These are phyloP conservation scores for Thelephora terrestris DNA, from an alignment of 1,284 basidiomycete genomes.

Conservation along the genomic window DNA sequence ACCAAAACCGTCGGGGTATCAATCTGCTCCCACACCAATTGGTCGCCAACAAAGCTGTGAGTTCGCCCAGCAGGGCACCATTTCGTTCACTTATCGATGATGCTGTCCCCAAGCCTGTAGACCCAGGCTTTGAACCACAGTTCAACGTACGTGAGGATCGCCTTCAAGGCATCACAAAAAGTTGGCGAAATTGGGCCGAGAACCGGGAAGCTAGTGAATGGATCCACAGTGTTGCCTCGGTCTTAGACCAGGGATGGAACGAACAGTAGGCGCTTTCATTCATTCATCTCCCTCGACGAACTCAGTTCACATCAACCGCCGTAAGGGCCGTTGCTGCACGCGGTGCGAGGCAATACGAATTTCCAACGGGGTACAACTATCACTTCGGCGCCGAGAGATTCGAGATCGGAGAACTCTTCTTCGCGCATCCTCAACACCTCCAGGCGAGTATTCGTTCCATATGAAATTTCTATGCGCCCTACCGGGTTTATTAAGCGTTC, in stretches of 20 bases:
- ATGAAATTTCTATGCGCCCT: background rate
- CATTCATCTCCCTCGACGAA: background rate
- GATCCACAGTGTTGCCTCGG: slow-evolving; percentile 82
- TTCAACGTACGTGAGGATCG: slow-evolving; percentile 71
- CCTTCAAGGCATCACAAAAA: slow-evolving; percentile 60
- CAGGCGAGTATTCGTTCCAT: slow-evolving; percentile 39
- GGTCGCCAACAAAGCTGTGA: slow-evolving; percentile 67
- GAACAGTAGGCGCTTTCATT: slow-evolving; percentile 49
- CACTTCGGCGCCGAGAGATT: slow-evolving; percentile 81
- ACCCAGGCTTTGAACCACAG: slow-evolving; percentile 46
- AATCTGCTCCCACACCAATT: slow-evolving; percentile 79
- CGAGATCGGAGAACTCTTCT: slow-evolving; percentile 83
- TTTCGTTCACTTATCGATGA: background rate
- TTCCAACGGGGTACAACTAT: slow-evolving; percentile 89
- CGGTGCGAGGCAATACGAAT: slow-evolving; percentile 74
- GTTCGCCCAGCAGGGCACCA: slow-evolving; percentile 1
- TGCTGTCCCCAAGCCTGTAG: slow-evolving; percentile 44
- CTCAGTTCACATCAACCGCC: background rate
- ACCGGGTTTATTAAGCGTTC: background rate
- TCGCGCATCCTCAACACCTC: slow-evolving; percentile 71
- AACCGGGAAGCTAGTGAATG: slow-evolving; percentile 85
- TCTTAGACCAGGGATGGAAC: slow-evolving; percentile 82
- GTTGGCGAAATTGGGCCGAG: slow-evolving; percentile 81
- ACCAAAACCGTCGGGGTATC: slow-evolving; percentile 40
- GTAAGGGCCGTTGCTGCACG: slow-evolving; percentile 42